These are phyloP conservation scores for Syncephalastrum monosporum DNA, from an alignment of 371 early-diverging fungal species.

Conservation along the genomic window DNA sequence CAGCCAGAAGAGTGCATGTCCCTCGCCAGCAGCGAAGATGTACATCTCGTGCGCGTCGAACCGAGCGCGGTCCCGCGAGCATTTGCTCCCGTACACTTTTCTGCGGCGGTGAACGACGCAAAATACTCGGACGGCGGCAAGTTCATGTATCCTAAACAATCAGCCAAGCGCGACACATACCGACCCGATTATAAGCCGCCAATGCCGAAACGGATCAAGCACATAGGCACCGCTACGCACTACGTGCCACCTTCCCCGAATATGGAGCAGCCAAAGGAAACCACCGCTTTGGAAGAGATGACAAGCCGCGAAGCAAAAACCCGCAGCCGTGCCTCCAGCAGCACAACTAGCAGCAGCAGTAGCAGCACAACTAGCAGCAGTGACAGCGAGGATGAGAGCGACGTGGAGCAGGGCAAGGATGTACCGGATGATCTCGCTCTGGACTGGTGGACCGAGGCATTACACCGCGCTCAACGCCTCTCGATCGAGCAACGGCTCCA, in stretches of 20 bases:
- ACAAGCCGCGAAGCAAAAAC: too few relatives aligned
- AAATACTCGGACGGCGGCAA: slow-evolving; percentile 50
- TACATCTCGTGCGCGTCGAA: slow-evolving; percentile 1
- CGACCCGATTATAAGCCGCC: slow-evolving; percentile 44
- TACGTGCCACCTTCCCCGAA: too few relatives aligned
- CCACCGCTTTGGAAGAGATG: too few relatives aligned
- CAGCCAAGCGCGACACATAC: slow-evolving; percentile 24
- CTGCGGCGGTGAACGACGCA: slow-evolving; percentile 37
- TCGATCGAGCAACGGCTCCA: slow-evolving; percentile 20
- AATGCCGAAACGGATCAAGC: slow-evolving; percentile 11
- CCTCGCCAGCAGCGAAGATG: too few relatives aligned
- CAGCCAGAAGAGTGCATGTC: background rate
- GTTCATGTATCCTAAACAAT: slow-evolving; percentile 28
- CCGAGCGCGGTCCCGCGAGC: slow-evolving; percentile 30
- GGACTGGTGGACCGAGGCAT: slow-evolving; percentile 9
- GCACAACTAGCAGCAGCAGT: background rate
- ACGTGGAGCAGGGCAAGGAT: background rate
- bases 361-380: background rate
- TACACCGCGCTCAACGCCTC: slow-evolving; percentile 30
- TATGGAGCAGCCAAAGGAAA: too few relatives aligned
- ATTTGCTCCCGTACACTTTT: slow-evolving; percentile 47
- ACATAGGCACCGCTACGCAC: background rate
- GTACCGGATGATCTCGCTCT: background rate
- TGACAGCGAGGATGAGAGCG: slow-evolving; percentile 7
- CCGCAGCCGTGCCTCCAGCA: too few relatives aligned